These are phyloP conservation scores for Cryptomeria japonica DNA, from an alignment of 75 land plant species.

Conservation along the genomic window DNA sequence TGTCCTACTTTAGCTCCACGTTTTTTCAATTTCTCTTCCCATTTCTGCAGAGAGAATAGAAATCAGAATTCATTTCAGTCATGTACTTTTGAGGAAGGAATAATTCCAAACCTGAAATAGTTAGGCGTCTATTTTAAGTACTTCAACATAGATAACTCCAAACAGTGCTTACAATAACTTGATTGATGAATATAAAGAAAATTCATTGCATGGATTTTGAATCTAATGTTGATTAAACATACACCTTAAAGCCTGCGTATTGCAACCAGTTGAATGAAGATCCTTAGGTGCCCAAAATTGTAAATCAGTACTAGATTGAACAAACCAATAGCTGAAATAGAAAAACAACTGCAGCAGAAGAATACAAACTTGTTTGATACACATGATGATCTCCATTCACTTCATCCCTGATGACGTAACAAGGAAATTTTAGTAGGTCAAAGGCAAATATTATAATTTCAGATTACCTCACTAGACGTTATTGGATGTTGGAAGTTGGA, in stretches of 20 bases:
- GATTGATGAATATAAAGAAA: neutral
- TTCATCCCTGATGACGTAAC: neutral
- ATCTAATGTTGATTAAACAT: neutral
- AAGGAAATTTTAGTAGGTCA: neutral
- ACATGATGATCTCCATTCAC: neutral
- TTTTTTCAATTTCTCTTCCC: neutral
- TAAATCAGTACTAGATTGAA: neutral
- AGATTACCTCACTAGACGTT: neutral
- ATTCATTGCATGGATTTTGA: neutral
- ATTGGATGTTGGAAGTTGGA: no score
- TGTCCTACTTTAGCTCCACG: neutral
- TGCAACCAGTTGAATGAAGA: neutral
- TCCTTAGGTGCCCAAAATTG: neutral
- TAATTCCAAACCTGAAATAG: neutral
- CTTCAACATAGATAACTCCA: no score
- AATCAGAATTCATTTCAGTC: neutral
- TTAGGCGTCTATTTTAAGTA: neutral
- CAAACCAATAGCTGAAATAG: neutral
- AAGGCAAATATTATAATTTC: neutral
- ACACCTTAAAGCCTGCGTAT: neutral
- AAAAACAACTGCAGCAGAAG: neutral
- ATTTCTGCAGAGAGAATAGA: neutral
- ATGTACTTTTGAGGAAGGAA: neutral
- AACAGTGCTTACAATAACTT: neutral
- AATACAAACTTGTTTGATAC: neutral